Base-by-base conservation (phyloP, 305 asterid genomes). In the Fraxinus latifolia region DNA sequence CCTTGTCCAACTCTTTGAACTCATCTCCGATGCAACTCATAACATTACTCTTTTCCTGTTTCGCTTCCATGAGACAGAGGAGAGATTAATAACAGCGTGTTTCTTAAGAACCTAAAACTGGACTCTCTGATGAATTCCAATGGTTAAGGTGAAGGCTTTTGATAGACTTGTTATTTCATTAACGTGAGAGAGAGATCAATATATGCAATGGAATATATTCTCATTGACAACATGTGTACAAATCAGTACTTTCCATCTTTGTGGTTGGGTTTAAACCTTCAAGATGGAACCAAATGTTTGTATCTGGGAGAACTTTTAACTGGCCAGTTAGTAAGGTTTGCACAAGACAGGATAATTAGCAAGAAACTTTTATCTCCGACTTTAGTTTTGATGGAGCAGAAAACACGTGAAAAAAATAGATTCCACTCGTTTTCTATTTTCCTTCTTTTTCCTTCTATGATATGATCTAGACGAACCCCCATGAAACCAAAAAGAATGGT, bases 201-300 rank as follows among this genome's bases (percentile, higher is more conserved):
- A 25, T 29, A 7, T 42, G 76, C 32, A 11, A 71, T 39, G 68
- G 74, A 78, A 76, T 76, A 85, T 77, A 85, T 82, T 82, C 84
- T 82, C 9, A 7, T 15, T 4, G 12, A 79, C 60, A 14, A 50
- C 60, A 50, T 50, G n/a, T 50, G 60, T 50, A 15, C 21, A 17
- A 15, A 50, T 14, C 21, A 50, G 34, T 11, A 29, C 8, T 27
- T 37, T 68, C 21, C 17, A 60, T 19, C n/a, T 27, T 68, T 29
- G 36, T 5, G 2, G 39, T 1, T 3, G 9, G 12, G n/a, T 68
- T 68, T 68, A 12, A 68, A 68, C 74, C 19, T 68, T 68, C 74
- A 68, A 68, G 74, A 68, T 68, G 39, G 11, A 68, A 11, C 17
- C 37, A 68, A 31, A 29, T 25, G 37, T 15, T 15, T 15, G 60